Evolutionary conservation across 2,329 filamentous ascomycete genomes (phyloP).

Genomic region (Trichoderma polysporum): DNA sequence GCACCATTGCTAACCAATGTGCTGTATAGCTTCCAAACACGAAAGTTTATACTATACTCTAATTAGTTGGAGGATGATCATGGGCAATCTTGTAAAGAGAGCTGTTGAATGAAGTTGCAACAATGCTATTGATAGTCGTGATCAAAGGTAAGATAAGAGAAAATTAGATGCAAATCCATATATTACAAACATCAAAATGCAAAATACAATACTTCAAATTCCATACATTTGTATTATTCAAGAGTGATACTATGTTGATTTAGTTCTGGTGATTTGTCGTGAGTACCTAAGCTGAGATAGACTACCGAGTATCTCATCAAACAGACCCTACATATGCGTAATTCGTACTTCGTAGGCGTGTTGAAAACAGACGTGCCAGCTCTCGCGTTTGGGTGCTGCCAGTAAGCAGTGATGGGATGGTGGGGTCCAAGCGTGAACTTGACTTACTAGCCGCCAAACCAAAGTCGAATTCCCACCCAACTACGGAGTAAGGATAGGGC

Average conservation of each 20-base stretch:
- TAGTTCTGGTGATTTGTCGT: background rate
- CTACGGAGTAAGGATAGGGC: background rate
- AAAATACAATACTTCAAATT: background rate
- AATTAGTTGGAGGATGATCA: background rate
- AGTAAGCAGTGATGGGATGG: background rate
- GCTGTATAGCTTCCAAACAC: background rate
- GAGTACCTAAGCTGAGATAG: background rate
- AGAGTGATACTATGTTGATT: too few relatives aligned
- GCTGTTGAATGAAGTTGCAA: background rate
- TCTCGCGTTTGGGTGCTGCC: background rate
- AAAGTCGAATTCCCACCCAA: background rate
- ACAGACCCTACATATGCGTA: too few relatives aligned
- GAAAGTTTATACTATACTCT: background rate
- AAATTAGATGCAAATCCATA: background rate
- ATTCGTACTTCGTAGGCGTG: background rate
- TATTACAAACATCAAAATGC: background rate
- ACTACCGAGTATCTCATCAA: background rate
- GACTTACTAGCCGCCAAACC: background rate
- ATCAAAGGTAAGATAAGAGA: background rate
- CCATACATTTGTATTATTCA: background rate
- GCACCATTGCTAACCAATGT: conserved; percentile 4
- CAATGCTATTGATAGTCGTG: background rate
- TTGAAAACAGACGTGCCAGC: background rate
- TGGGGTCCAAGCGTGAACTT: conserved; percentile 11
- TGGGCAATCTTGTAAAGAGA: background rate